A percentile compares a stretch with the other conserved stretches of the same genome.
Evolutionary conservation across 2,329 filamentous ascomycete genomes (phyloP).

Genomic region (Fusarium fracticaudum): DNA sequence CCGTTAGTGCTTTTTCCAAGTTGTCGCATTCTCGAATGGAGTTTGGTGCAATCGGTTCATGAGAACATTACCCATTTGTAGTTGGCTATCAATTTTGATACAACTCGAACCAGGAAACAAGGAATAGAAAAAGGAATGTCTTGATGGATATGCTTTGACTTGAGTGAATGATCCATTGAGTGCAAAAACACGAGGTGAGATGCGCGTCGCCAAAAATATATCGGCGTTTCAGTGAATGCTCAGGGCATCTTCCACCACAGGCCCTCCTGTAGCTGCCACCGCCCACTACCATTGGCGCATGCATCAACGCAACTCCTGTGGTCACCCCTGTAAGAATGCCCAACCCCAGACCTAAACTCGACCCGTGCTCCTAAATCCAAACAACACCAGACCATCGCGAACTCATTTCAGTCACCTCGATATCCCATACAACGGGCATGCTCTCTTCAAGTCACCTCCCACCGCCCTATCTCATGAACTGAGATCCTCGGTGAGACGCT

Average conservation of each 20-base stretch:
- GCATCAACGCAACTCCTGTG: neutral
- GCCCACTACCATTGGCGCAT: accelerated
- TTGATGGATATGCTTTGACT: neutral
- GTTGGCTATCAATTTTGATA: neutral
- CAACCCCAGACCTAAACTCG: neutral
- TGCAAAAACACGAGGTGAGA: neutral
- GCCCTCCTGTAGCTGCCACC: accelerated
- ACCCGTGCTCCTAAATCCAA: neutral
- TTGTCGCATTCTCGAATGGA: neutral
- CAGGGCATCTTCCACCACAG: neutral
- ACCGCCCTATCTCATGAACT: too few species aligned
- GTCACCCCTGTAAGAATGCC: neutral
- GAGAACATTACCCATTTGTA: neutral
- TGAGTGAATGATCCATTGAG: neutral
- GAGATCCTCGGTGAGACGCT: too few species aligned
- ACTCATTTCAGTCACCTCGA: neutral
- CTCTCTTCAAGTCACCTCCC: too few species aligned
- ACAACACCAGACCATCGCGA: neutral
- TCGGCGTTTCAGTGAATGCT: neutral
- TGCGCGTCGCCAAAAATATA: neutral
- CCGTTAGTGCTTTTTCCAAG: neutral
- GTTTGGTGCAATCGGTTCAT: neutral
- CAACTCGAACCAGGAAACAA: neutral
- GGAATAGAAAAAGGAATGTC: neutral
- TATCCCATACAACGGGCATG: too few species aligned